A percentile compares a stretch with the other conserved stretches of the same genome.
phyloP scores from a whole-genome alignment of 2,329 filamentous ascomycete genomes.

The Phaeomoniella chlamydospora region DNA sequence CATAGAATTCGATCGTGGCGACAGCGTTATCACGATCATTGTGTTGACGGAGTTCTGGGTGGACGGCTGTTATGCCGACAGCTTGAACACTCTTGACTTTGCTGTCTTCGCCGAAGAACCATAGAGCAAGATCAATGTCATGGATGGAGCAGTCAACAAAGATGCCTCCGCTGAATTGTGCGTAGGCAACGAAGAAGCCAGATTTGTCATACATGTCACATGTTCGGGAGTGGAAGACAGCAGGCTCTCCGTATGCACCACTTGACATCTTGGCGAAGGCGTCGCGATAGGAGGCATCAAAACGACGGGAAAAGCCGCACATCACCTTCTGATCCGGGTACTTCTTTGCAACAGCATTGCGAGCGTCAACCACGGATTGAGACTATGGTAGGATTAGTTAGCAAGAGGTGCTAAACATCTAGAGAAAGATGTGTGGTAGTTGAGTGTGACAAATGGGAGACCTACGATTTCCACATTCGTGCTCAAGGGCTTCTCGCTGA shows the following conservation, averaged over 20 bases:
- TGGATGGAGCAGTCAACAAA: slow-evolving; percentile 60
- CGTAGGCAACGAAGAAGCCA: slow-evolving; percentile 56
- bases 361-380: slow-evolving; percentile 42
- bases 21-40: slow-evolving; percentile 49
- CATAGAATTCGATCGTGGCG: slow-evolving; percentile 51
- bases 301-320: slow-evolving; percentile 52
- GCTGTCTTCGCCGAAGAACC: slow-evolving; percentile 45
- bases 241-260: slow-evolving; percentile 44
- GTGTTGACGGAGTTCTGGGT: slow-evolving; percentile 41
- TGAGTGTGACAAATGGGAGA: neutral
- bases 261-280: slow-evolving; percentile 36
- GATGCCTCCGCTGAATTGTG: slow-evolving; percentile 50
- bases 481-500: slow-evolving; percentile 40
- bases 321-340: slow-evolving; percentile 50
- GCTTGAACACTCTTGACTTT: slow-evolving; percentile 42
- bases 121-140: slow-evolving; percentile 52
- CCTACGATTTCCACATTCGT: slow-evolving; percentile 45
- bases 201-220: slow-evolving; percentile 51
- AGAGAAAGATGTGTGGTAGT: neutral
- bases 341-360: slow-evolving; percentile 22
- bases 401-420: too few relatives aligned
- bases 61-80: slow-evolving; percentile 43
- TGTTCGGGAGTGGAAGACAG: slow-evolving; percentile 50
- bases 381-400: slow-evolving; percentile 36
- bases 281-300: slow-evolving; percentile 51